phyloP scores from a whole-genome alignment of 495 filamentous ascomycete species.

The Neurospora sp. region DNA sequence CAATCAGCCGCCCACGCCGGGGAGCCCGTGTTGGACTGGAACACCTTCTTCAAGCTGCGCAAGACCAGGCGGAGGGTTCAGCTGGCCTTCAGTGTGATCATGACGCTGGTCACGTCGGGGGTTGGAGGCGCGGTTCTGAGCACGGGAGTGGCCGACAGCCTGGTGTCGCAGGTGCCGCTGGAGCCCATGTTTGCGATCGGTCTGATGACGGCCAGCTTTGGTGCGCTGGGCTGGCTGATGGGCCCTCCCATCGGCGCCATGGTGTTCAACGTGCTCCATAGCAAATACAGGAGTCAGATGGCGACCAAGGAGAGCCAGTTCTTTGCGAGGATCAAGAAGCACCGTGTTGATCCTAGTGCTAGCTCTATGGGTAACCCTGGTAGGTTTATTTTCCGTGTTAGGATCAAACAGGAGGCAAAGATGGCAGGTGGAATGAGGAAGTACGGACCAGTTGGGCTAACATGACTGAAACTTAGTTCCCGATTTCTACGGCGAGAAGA shows the following conservation, averaged over 20 bases:
- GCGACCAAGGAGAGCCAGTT: conserved; percentile 83
- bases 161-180: conserved; percentile 58
- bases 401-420: neutral
- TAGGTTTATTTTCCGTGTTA: conserved; percentile 21
- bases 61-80: conserved; percentile 74
- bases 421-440: neutral
- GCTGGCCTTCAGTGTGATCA: conserved; percentile 61
- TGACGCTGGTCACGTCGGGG: conserved; percentile 45
- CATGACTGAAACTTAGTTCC: conserved; percentile 26
- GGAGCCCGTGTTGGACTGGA: conserved; percentile 59
- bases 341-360: conserved; percentile 72
- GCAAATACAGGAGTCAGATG: conserved; percentile 56
- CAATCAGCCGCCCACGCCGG: conserved; percentile 16
- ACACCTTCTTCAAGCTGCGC: conserved; percentile 86
- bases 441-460: neutral
- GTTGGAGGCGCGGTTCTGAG: conserved; percentile 54
- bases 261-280: conserved; percentile 62
- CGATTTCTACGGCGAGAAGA: conserved; percentile 86
- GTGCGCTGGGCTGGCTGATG: conserved; percentile 71
- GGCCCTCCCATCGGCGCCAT: conserved; percentile 72
- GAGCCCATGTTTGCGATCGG: conserved; percentile 83
- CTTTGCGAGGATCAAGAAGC: conserved; percentile 75
- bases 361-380: conserved; percentile 47
- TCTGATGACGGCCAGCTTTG: conserved; percentile 58
- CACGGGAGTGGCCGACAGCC: conserved; percentile 53